Percentiles rank a stretch among this genome's conserved stretches.
These are phyloP conservation scores for Colletotrichum sp. DNA, from an alignment of 2,329 filamentous ascomycete genomes.

Conservation along the genomic window DNA sequence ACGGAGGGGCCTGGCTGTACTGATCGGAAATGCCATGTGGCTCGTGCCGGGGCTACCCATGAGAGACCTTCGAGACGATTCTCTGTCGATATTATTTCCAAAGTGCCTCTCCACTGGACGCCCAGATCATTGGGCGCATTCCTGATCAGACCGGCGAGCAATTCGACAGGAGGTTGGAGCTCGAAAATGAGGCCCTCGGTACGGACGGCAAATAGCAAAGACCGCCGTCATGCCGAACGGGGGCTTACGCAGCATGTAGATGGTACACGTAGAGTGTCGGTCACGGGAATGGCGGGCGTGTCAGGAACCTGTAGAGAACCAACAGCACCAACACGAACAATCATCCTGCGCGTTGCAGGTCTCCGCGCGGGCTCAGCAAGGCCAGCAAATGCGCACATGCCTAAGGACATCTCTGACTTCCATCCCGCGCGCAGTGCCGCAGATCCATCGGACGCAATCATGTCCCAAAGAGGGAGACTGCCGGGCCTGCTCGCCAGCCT, in stretches of 20 bases:
- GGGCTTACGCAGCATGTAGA: not conserved
- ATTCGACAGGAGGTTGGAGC: not conserved
- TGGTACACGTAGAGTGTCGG: not conserved
- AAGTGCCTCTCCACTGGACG: not conserved
- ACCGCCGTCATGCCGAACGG: not conserved
- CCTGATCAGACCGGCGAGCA: not conserved
- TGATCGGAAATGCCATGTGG: slow-evolving; percentile 17
- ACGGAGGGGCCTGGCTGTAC: not conserved
- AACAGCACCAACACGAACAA: not conserved
- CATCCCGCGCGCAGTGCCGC: not conserved
- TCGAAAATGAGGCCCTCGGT: not conserved
- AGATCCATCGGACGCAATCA: slow-evolving; percentile 1
- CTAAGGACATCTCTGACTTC: not conserved
- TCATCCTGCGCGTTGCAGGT: not conserved
- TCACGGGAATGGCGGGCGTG: not conserved
- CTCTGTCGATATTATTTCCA: not conserved
- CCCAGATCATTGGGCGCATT: not conserved
- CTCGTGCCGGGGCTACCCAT: not conserved
- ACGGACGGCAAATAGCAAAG: not conserved
- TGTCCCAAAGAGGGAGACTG: not conserved
- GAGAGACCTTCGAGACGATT: slow-evolving; percentile 10
- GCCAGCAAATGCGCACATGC: not conserved
- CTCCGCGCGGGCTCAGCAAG: not conserved
- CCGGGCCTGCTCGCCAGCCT: not conserved
- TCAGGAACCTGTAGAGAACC: not conserved